These are phyloP conservation scores for Alternaria brassicae DNA, from an alignment of 2,329 filamentous ascomycete species.

Conservation along the genomic window DNA sequence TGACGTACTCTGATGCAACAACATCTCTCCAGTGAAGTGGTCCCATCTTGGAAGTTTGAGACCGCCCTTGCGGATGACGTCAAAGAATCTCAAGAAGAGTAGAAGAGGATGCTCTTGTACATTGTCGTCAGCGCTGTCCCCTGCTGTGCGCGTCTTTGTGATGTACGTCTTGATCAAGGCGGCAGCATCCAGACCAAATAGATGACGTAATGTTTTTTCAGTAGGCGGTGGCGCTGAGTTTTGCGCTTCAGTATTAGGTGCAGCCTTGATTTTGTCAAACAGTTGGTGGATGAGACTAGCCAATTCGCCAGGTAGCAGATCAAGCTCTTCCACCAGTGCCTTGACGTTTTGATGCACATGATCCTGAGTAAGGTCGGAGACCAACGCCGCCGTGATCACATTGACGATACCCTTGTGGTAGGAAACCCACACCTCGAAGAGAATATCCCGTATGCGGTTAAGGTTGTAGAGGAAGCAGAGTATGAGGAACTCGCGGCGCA, in stretches of 20 bases:
- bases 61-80: constrained; percentile 7
- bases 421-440: constrained; percentile 18
- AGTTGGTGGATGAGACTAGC: constrained; percentile 9
- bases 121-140: not conserved
- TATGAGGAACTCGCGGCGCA: constrained; percentile 22
- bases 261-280: not conserved
- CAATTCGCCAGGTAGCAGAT: not conserved
- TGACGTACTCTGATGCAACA: not conserved
- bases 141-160: not conserved
- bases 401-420: constrained; percentile 14
- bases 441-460: constrained; percentile 15
- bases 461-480: constrained; percentile 29
- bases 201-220: not conserved
- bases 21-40: constrained; percentile 19
- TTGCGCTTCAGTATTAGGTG: not conserved
- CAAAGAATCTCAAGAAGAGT: constrained; percentile 21
- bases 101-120: constrained; percentile 1
- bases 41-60: constrained; percentile 17
- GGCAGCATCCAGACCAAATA: constrained; percentile 17
- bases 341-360: constrained; percentile 20
- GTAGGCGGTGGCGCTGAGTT: not conserved
- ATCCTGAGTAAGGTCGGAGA: constrained; percentile 24
- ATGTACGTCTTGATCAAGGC: not conserved
- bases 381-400: constrained; percentile 19
- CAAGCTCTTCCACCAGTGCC: constrained; percentile 16